Evolutionary conservation across 176 grass and related monocot genomes (phyloP).

Genomic region (Stipa capillata): DNA sequence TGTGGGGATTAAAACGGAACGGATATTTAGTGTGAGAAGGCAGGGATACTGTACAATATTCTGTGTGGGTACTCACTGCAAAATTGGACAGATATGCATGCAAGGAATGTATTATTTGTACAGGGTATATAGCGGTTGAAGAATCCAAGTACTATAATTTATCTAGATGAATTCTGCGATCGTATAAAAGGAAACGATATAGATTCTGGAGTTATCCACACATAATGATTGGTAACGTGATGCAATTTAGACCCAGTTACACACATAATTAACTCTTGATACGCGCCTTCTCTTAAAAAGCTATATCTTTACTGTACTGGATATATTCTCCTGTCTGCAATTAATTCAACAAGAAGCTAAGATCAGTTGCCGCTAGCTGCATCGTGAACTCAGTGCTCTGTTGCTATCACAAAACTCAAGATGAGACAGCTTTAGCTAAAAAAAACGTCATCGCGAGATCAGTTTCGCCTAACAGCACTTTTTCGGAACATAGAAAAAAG

Average conservation of each 20-base stretch:
- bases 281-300: too few species aligned
- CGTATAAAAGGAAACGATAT: background rate
- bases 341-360: too few species aligned
- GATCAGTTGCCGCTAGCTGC: too few species aligned
- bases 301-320: too few species aligned
- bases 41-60: conserved; percentile 19
- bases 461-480: background rate
- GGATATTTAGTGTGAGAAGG: background rate
- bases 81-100: background rate
- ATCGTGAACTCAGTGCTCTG: too few species aligned
- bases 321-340: too few species aligned
- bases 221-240: background rate
- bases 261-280: background rate
- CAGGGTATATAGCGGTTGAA: background rate
- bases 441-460: too few species aligned
- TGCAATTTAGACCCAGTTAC: background rate
- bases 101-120: background rate
- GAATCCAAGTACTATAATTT: background rate
- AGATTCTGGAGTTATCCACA: background rate
- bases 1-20: conserved; percentile 23
- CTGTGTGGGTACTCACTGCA: conserved; percentile 1
- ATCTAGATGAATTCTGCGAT: background rate
- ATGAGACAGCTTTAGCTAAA: too few species aligned
- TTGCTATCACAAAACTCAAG: too few species aligned
- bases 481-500: background rate